A percentile compares a stretch with the other conserved stretches of the same genome.
These are phyloP conservation scores for Funneliformis mosseae DNA, from an alignment of 192 early-diverging fungal genomes.

Conservation along the genomic window DNA sequence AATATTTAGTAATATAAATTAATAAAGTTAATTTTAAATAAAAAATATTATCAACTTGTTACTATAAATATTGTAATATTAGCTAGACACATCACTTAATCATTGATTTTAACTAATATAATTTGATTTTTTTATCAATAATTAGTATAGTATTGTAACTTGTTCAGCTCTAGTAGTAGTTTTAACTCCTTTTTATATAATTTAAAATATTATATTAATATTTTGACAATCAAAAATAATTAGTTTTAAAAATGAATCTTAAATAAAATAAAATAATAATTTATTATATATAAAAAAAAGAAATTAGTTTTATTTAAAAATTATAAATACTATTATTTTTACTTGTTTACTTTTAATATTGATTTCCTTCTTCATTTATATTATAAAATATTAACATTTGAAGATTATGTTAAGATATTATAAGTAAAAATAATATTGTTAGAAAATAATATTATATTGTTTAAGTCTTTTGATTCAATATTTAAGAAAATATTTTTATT, in stretches of 20 bases:
- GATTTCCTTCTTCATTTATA: neutral
- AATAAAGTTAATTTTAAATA: too few species aligned
- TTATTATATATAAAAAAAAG: too few species aligned
- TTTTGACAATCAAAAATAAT: neutral
- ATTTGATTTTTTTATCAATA: neutral
- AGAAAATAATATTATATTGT: neutral
- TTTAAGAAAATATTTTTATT: neutral
- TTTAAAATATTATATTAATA: neutral
- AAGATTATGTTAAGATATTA: neutral
- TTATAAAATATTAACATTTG: neutral
- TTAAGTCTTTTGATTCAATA: neutral
- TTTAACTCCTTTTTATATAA: neutral
- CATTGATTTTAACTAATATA: neutral
- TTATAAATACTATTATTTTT: neutral
- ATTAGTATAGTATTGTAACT: neutral
- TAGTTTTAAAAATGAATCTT: too few species aligned
- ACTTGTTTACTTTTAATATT: neutral
- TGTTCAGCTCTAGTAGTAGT: neutral
- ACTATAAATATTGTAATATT: too few species aligned
- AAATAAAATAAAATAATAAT: too few species aligned
- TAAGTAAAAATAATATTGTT: neutral
- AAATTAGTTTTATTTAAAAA: too few species aligned
- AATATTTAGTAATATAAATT: neutral
- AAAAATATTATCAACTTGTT: too few species aligned
- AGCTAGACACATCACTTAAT: neutral